Conservation (phyloP, 352 stramenopile species). For the Globisporangium middletonii region DNA sequence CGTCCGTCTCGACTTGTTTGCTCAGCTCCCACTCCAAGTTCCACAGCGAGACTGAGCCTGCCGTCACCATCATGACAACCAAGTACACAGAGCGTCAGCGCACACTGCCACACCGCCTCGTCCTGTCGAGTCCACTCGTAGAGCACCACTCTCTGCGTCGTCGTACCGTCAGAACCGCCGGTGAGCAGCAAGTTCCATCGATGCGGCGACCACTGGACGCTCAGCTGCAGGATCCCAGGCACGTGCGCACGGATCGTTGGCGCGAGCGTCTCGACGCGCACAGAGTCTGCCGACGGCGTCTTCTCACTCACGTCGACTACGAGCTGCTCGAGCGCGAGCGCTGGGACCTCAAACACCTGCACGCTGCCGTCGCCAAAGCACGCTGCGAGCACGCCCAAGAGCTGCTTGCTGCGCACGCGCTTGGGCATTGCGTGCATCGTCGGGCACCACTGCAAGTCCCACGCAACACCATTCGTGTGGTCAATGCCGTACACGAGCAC, state of each 20-base stretch:
- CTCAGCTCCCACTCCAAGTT: conserved; percentile 43
- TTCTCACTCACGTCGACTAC: conserved; percentile 5
- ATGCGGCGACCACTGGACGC: conserved; percentile 67
- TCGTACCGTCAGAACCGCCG: conserved; percentile 64
- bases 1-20: conserved; percentile 4
- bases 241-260: conserved; percentile 42
- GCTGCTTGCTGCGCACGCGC: conserved; percentile 12
- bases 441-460: conserved; percentile 78
- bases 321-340: conserved; percentile 31
- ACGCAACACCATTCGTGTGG: conserved; percentile 66
- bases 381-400: conserved; percentile 59
- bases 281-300: background rate
- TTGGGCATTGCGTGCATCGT: conserved; percentile 34
- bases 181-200: conserved; percentile 73
- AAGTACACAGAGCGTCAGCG: conserved; percentile 1
- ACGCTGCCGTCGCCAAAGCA: conserved; percentile 75
- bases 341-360: conserved; percentile 60
- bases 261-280: conserved; percentile 36
- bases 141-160: background rate
- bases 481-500: conserved; percentile 71
- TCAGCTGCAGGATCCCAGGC: conserved; percentile 51
- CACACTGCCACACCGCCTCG: background rate
- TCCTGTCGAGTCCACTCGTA: background rate
- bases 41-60: conserved; percentile 75
- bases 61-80: background rate